Conservation (phyloP, 83 land plant species). For the Picea abies region DNA sequence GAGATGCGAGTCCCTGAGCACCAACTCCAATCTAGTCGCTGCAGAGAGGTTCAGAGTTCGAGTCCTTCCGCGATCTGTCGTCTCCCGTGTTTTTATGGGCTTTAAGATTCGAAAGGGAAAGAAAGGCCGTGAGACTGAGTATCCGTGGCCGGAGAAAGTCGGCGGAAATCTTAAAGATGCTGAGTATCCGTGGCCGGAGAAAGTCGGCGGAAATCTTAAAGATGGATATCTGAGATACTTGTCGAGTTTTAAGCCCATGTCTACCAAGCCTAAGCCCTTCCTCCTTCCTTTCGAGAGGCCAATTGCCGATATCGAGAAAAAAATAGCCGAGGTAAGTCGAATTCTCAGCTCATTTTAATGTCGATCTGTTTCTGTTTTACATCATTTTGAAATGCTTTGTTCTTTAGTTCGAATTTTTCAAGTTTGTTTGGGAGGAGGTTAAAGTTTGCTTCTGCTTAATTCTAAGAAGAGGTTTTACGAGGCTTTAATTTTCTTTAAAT, state of each 20-base stretch:
- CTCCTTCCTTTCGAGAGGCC: constrained; percentile 82
- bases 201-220: constrained; percentile 42
- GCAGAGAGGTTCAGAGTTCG: neutral
- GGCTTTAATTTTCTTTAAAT: no score
- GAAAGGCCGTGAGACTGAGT: constrained; percentile 52
- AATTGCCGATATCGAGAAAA: constrained; percentile 60
- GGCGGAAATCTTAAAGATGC: constrained; percentile 47
- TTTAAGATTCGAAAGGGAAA: constrained; percentile 46
- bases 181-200: constrained; percentile 75
- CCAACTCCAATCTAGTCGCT: neutral
- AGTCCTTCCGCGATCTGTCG: neutral
- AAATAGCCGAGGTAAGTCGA: constrained; percentile 62
- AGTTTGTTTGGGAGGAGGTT: no score
- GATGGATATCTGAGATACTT: constrained; percentile 49
- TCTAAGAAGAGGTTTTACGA: no score
- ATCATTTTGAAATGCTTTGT: neutral
- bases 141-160: constrained; percentile 70
- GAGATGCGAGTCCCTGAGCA: neutral
- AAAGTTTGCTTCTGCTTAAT: no score
- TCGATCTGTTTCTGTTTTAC: neutral
- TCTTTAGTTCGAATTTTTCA: no score
- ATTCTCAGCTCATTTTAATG: neutral
- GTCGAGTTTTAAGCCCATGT: constrained; percentile 69
- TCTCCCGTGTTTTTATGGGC: neutral
- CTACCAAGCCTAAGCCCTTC: constrained; percentile 68